Evolutionary conservation across 352 stramenopile genomes (phyloP), one percentile per base, ranked within the genome.

Genomic region (Phytopythium cucurbitacearum): DNA sequence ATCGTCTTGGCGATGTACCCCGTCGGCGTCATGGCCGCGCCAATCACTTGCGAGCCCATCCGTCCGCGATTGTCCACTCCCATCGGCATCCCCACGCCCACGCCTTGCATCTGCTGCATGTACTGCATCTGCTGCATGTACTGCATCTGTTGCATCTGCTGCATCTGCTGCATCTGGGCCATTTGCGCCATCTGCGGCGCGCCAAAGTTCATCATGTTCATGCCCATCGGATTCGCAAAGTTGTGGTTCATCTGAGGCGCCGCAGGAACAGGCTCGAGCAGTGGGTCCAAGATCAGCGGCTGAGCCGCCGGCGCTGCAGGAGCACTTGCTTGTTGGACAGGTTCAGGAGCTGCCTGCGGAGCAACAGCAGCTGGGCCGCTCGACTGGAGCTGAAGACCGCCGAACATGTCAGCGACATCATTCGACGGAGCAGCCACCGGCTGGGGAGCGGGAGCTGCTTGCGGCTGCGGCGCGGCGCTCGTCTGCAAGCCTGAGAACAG

Each of bases 1-100:
- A 94, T 94, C 34, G 83, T 94, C 75, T 94, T 94, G 21, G 83
- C 83, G 42, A 94, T 94, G 71, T 94, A 94, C 11, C 80, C 80
- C 16, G 69, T 85, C 7, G 83, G 83, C 11, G 82, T 94, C 83
- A 94, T 94, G 11, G 80, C 83, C 11, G 83, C 80, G 48, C 83
- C 83, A 54, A 94, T 94, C 43, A 91, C 83, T 48, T 91, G 83
- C 9, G 80, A 90, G 4, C 69, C 73, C 46, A 71, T 65, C 15
- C 58, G 45, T 37, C 37, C 56, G 15, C 61, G 59, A 4, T 35
- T 57, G 54, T 73, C 54, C 11, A 57, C 13, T 28, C 46, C 40
- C 59, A 71, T 69, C 35, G 64, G 51, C 43, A 67, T 72, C 1
- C 59, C 63, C 8, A 60, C 62, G 15, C 69, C 71, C 33, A 75